Evolutionary conservation across 345 rosid genomes (phyloP), one percentile per base, ranked within the genome.

Genomic region (Clausena lansium): DNA sequence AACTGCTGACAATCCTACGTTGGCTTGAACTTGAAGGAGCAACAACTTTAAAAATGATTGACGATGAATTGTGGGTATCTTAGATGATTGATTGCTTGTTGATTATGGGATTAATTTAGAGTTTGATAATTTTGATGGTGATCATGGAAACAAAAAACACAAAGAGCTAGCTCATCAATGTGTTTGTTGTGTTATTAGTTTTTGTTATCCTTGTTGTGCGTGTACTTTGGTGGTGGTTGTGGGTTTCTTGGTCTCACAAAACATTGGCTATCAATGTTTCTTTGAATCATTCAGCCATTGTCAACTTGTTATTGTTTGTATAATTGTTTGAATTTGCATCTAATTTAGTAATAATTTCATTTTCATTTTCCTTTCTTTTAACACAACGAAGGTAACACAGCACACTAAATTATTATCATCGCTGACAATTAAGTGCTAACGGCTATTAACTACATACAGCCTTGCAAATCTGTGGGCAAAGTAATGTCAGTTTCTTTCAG

Each of bases 1-100:
- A 0, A 80, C 80, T 3, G 57, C 79, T 0, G 86, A 84, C 14
- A 85, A 86, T 67, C 81, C 92, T 3, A 83, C 91, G 0, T 78
- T 88, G 39, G 92, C 84, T 63, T 91, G 84, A 89, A 35, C 11
- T 1, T 28, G 50, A 14, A 45, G 50, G 50, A 13, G 50, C 50
- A 45, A 45, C 17, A 45, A 45, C 14, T 14, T 52, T 52, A 63
- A 27, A 63, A 33, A 47, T 27, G 15, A 73, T 57, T 68, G 72
- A 39, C 36, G 1, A 63, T 61, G 15, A 69, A 62, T 14, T 62
- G 8, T 32, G 30, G 75, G 25, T 63, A 66, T 71, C 63, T 50
- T 24, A 19, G 3, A 33, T 36, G 55, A 52, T 77, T 73, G 64
- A 70, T 76, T 13, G 50, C 0, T 5, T 64, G 20, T 27, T 50